Base-by-base conservation (phyloP, 192 early-diverging fungal species). In the Coemansia sp. region DNA sequence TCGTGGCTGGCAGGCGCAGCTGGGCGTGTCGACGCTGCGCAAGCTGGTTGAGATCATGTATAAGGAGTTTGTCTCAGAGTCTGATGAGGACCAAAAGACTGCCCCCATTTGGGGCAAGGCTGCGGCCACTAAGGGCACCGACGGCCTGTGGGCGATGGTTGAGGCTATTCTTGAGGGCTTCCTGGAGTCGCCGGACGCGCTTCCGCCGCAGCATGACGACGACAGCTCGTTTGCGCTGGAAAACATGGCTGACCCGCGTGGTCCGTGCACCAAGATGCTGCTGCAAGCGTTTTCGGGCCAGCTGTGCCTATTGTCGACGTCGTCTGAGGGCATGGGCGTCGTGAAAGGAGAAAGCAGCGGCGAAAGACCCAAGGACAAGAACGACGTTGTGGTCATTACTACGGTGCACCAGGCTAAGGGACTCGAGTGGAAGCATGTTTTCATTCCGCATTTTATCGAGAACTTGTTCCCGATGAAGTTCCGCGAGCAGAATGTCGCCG, bases 331-430 rank as follows among this genome's bases (percentile, higher is more conserved):
- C 61, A 41, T 27, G 38, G 76, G 81, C 11, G 58, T 51, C 5
- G 51, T 78, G 9, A 66, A 34, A 4, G 39, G 55, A 4, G 25
- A 53, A 62, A 38, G 25, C 3, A 38, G 25, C 3, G 15, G 25
- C 14, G 15, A 21, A 1, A 64, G 62, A 19, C 15, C 23, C 36
- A 55, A 34, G 55, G 31, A 44, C 0, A 64, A 66, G 31, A 34
- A 60, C 11, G 63, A 67, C 34, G 68, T 70, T 2, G 76, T 78
- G 5, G 68, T 84, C 0, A 78, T 84, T 2, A 71, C 67, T 29
- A 84, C 76, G 0, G 74, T 84, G 67, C 82, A 84, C 39, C 82
- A 84, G 64, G 76, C 76, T 6, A 84, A 84, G 65, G 76, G 73
- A 0, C 66, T 84, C 38, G 76, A 78, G 66, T 78, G 76, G 82